Evolutionary conservation across 2,329 filamentous ascomycete species (phyloP), one percentile per base, ranked within the genome.

Genomic region (Colletotrichum melonis): DNA sequence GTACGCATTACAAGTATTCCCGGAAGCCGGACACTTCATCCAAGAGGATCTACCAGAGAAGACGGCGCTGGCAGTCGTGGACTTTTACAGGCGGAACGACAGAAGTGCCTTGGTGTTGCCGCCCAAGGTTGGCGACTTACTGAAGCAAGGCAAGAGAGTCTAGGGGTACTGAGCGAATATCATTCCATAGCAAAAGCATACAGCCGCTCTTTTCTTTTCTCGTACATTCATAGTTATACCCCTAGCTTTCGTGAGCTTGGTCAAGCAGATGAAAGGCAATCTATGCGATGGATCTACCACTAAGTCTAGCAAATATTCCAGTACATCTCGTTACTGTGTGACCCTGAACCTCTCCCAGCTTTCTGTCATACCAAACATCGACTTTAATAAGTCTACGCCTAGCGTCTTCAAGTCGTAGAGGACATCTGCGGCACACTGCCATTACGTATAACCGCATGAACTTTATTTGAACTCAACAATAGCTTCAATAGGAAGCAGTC

Each of bases 11-110:
- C 94, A 98, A 77, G 95, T 99, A 7, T 94, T 98, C 78, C 95
- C 97, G 0, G 94, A 98, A 80, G 95, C 97, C 1, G 97, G 97
- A 0, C 97, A 99, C 82, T 99, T 99, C 79, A 91, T 99, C 69
- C 97, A 99, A 76, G 97, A 99, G 82, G 97, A 99, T 81, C 89
- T 96, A 63, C 95, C 97, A 0, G 93, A 95, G 79, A 97, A 96
- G 86, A 97, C 93, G 56, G 97, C 97, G 0, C 88, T 93, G 77
- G 89, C 95, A 9, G 85, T 98, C 64, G 94, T 93, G 1, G 97
- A 99, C 80, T 98, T 99, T 80, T 96, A 97, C 79, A 93, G 92
- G 76, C 88, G 97, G 66, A 99, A 99, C 80, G 96, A 98, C 83
- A 89, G 95, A 74, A 95, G 91, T 78, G 89, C 92, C 12, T 82